Evolutionary conservation across 768 basidiomycete genomes (phyloP), one percentile per base, ranked within the genome.

Genomic region (Paxillus involutus): DNA sequence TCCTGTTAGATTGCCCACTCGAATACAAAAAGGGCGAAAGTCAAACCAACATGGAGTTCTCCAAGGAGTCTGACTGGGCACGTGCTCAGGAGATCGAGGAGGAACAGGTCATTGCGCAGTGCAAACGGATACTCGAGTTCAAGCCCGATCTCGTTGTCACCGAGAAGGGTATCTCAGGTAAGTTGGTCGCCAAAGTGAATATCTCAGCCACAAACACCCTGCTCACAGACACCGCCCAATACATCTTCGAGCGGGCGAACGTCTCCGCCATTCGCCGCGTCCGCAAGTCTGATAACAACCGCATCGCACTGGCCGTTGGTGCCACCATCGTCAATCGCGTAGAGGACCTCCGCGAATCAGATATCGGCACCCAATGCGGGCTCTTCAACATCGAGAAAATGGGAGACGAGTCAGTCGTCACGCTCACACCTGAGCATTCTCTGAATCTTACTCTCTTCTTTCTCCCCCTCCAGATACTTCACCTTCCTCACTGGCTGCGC

Each of bases 21-120:
- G 96, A 98, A 75, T 98, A 99, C 77, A 99, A 98, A 77, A 98
- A 98, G 79, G 96, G 96, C 26, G 97, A 98, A 77, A 85, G 82
- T 52, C 97, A 99, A 74, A 98, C 97, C 56, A 97, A 98, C 70
- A 98, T 98, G 80, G 96, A 98, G 75, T 94, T 98, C 60, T 87
- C 86, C 42, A 93, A 92, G 73, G 95, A 95, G 75, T 78, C 79
- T 17, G 95, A 99, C 68, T 99, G 94, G 92, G 85, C 88, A 49
- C 76, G 92, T 44, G 89, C 93, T 24, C 89, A 95, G 71, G 84
- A 90, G 67, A 91, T 98, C 55, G 97, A 98, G 76, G 97, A 99
- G 73, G 93, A 98, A 73, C 95, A 98, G 71, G 87, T 98, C 63
- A 93, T 94, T 77, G 66, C 77, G 19, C 81, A 96, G 73, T 93